A percentile compares a stretch with the other conserved stretches of the same genome.
phyloP scores from a whole-genome alignment of 2,329 filamentous ascomycete species.

The Pseudofabraea citricarpa region DNA sequence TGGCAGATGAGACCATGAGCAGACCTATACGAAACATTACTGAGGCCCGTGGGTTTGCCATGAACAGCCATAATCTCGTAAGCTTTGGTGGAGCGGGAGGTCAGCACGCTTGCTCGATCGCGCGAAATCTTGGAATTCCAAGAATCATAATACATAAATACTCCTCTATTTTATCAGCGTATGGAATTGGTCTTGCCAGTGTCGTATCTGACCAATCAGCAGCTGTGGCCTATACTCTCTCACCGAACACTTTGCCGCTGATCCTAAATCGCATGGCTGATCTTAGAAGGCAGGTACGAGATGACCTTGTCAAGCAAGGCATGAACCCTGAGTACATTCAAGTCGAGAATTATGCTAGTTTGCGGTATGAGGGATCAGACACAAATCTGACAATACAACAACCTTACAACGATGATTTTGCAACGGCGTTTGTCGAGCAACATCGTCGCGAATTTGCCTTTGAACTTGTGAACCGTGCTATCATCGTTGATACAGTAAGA shows the following conservation, averaged over 20 bases:
- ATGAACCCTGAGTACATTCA: slow-evolving; percentile 70
- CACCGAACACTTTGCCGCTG: slow-evolving; percentile 40
- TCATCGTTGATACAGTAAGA: slow-evolving; percentile 82
- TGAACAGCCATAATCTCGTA: slow-evolving; percentile 76
- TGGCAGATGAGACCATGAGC: slow-evolving; percentile 86
- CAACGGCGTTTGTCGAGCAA: slow-evolving; percentile 74
- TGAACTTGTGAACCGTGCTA: slow-evolving; percentile 66
- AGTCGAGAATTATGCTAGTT: slow-evolving; percentile 88
- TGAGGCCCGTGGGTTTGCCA: slow-evolving; percentile 85
- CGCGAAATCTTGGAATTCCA: not conserved
- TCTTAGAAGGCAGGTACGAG: slow-evolving; percentile 68
- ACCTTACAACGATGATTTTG: slow-evolving; percentile 64
- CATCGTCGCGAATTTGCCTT: slow-evolving; percentile 91
- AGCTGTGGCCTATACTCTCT: slow-evolving; percentile 58
- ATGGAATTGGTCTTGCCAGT: slow-evolving; percentile 88
- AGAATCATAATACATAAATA: not conserved
- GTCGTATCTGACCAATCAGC: slow-evolving; percentile 88
- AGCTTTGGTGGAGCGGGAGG: slow-evolving; percentile 89
- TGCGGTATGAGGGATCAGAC: slow-evolving; percentile 84
- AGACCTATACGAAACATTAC: slow-evolving; percentile 83
- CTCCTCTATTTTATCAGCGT: slow-evolving; percentile 62
- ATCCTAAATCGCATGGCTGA: slow-evolving; percentile 47
- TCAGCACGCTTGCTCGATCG: slow-evolving; percentile 62
- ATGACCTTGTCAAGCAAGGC: slow-evolving; percentile 67
- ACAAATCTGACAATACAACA: slow-evolving; percentile 83